phyloP scores from a whole-genome alignment of 1,284 basidiomycete genomes.

The Prillingera fragicola region DNA sequence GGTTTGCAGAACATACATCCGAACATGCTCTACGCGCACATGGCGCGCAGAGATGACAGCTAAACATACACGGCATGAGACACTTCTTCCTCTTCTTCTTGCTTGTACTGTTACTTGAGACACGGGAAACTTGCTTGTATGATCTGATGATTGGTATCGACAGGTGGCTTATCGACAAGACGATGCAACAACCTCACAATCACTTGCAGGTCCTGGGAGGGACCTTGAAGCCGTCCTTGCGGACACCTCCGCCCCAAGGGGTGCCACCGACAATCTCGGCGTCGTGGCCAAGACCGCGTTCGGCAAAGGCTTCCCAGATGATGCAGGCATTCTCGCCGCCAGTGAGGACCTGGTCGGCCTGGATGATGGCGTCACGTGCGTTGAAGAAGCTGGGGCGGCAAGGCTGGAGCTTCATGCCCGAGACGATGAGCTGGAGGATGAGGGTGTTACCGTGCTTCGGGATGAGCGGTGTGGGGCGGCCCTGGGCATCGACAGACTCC shows the following conservation, averaged over 20 bases:
- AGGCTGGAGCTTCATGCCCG: slow-evolving; percentile 90
- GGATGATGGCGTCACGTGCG: slow-evolving; percentile 85
- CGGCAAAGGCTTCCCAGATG: slow-evolving; percentile 81
- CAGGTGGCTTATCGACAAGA: too few relatives aligned
- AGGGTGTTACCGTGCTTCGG: slow-evolving; percentile 91
- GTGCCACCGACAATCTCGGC: slow-evolving; percentile 68
- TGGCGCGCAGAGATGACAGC: too few relatives aligned
- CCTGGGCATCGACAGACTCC: slow-evolving; percentile 44
- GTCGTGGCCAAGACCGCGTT: slow-evolving; percentile 72
- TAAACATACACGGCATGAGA: too few relatives aligned
- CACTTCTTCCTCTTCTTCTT: too few relatives aligned
- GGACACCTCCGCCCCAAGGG: slow-evolving; percentile 88
- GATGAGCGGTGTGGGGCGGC: slow-evolving; percentile 58
- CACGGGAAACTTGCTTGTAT: too few relatives aligned
- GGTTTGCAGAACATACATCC: too few relatives aligned
- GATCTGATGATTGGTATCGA: too few relatives aligned
- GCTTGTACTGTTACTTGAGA: too few relatives aligned
- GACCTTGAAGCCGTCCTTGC: slow-evolving; percentile 50
- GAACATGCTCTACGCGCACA: too few relatives aligned
- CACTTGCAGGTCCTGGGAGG: slow-evolving; percentile 47
- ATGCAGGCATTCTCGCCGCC: slow-evolving; percentile 86
- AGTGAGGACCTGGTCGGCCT: slow-evolving; percentile 84
- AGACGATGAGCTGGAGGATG: slow-evolving; percentile 75
- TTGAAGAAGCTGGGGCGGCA: slow-evolving; percentile 89
- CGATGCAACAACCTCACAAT: background rate